Evolutionary conservation across 345 rosid genomes (phyloP), one percentile per base, ranked within the genome.

Genomic region (Eucalyptus victrix): DNA sequence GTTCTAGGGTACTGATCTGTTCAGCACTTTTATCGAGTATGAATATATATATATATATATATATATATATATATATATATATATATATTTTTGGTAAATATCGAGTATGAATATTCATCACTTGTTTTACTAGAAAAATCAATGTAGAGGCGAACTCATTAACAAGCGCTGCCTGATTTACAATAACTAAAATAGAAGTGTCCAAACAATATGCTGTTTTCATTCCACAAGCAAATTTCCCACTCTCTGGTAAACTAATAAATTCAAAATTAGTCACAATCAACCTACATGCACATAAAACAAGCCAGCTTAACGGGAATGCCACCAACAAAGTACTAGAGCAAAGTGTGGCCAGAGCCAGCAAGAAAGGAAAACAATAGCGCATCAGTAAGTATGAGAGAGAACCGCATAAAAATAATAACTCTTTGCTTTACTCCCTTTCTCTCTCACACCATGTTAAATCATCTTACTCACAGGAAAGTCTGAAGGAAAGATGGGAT

Each of bases 401-500:
- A 76, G 26, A 72, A 72, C 45, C 83, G 37, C 83, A 76, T 37
- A 37, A 9, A 21, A 37, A 21, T 76, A 37, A 19, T 19, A 9
- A 37, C 83, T 76, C 83, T 37, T 76, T 76, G 47, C 47, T 37
- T 37, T 37, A 11, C 83, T 76, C 83, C 47, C 28, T 72, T 37
- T 37, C 81, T 72, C 45, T 72, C 83, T 37, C 15, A 72, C 81
- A 69, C 18, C 83, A 72, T 72, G 26, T 2, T 19, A 5, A 37
- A 76, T 19, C 88, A 30, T 87, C 76, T 47, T 90, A 87, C 94
- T 92, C 72, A 92, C 94, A 5, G 94, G 95, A 88, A 94, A 92
- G 21, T 91, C 93, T 21, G 93, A 88, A 87, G 93, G 92, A 21
- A 92, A 92, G 44, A 93, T 42, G 86, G 94, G 91, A 9, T 28